A percentile compares a stretch with the other conserved stretches of the same genome.
phyloP scores from a whole-genome alignment of 108 stramenopile species.

The Skeletonema marinoi region DNA sequence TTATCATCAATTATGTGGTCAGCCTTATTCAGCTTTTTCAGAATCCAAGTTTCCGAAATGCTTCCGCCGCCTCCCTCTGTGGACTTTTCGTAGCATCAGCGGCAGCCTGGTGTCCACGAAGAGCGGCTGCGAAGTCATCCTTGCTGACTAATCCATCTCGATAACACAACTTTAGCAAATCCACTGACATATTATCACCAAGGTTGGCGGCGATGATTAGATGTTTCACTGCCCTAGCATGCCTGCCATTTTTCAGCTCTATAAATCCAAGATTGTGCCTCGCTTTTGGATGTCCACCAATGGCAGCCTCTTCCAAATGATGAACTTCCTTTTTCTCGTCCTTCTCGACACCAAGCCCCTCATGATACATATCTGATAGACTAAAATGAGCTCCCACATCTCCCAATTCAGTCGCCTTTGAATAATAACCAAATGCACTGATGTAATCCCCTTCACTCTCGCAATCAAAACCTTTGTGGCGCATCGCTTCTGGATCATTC shows the following conservation, averaged over 20 bases:
- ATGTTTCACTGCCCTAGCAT: too few species aligned
- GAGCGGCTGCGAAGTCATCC: neutral
- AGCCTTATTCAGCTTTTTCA: too few species aligned
- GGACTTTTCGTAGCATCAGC: neutral
- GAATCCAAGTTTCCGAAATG: neutral
- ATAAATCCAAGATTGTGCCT: neutral
- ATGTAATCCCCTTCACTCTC: neutral
- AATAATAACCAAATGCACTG: too few species aligned
- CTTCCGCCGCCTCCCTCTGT: neutral
- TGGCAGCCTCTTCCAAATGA: neutral
- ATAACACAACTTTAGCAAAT: neutral
- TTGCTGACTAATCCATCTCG: neutral
- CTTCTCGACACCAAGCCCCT: neutral
- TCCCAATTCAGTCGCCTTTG: neutral
- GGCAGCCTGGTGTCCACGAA: neutral
- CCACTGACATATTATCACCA: too few species aligned
- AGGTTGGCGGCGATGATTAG: too few species aligned
- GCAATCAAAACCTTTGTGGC: neutral
- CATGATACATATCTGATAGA: too few species aligned
- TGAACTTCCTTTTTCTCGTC: too few species aligned
- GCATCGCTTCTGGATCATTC: too few species aligned
- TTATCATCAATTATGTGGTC: too few species aligned
- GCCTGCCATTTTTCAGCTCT: neutral
- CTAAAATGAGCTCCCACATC: neutral
- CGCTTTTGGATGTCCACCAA: neutral